These are phyloP conservation scores for Trichosporon sp. DNA, from an alignment of 1,284 basidiomycete species.

Conservation along the genomic window DNA sequence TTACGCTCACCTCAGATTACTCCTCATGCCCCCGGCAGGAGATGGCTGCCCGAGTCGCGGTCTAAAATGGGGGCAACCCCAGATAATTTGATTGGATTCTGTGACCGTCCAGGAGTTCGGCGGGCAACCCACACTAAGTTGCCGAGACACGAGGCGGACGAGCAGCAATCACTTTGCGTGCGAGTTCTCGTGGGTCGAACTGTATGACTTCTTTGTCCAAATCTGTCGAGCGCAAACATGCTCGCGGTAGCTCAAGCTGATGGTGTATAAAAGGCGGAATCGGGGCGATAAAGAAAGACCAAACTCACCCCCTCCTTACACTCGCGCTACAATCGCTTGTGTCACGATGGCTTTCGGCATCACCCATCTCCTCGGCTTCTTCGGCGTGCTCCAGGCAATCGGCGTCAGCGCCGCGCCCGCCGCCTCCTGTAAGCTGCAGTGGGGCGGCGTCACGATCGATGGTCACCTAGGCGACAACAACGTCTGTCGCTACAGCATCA, in stretches of 20 bases:
- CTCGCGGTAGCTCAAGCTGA: not conserved
- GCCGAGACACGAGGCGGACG: not conserved
- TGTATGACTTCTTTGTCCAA: constrained; percentile 13
- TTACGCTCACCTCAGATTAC: not conserved
- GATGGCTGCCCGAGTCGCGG: not conserved
- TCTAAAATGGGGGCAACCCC: not conserved
- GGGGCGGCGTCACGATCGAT: constrained; percentile 5
- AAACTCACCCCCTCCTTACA: not conserved
- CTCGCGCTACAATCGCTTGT: constrained; percentile 14
- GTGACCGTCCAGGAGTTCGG: not conserved
- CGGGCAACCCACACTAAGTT: not conserved
- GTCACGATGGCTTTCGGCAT: constrained; percentile 2
- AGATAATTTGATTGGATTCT: constrained; percentile 19
- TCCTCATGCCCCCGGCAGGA: not conserved
- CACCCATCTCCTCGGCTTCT: constrained; percentile 4
- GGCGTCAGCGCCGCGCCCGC: not conserved
- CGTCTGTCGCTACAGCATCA: constrained; percentile 42
- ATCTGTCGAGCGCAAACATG: not conserved
- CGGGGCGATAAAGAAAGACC: not conserved
- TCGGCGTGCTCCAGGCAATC: constrained; percentile 9
- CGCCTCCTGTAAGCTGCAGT: not conserved
- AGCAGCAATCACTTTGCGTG: constrained; percentile 2
- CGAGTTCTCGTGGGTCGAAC: not conserved
- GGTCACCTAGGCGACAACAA: not conserved
- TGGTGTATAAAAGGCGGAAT: not conserved